phyloP scores from a whole-genome alignment of 1,284 basidiomycete species.

The Xanthoconium separans region DNA sequence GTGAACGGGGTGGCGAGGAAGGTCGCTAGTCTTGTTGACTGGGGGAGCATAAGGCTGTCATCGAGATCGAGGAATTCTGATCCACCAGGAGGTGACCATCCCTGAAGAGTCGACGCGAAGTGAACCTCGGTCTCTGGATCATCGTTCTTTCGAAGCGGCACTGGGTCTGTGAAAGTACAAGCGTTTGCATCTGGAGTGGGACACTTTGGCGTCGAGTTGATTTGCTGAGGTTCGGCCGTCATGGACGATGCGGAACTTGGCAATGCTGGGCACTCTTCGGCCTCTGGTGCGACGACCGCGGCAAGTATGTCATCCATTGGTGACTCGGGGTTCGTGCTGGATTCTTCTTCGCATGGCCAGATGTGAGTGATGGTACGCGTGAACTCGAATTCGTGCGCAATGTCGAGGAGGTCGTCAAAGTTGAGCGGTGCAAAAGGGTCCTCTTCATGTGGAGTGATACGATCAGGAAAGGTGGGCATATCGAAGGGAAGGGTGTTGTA shows the following conservation, averaged over 20 bases:
- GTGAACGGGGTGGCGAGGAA: neutral
- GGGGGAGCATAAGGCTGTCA: slow-evolving; percentile 12
- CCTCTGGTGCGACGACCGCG: slow-evolving; percentile 2
- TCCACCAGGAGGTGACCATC: slow-evolving; percentile 28
- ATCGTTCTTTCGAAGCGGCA: neutral
- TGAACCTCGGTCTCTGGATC: neutral
- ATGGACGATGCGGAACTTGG: neutral
- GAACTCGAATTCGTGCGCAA: slow-evolving; percentile 32
- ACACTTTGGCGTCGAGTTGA: neutral
- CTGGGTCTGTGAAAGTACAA: neutral
- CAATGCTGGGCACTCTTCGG: slow-evolving; percentile 7
- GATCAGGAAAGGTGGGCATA: neutral
- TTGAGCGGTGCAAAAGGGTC: slow-evolving; percentile 10
- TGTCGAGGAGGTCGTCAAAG: slow-evolving; percentile 33
- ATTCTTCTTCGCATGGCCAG: slow-evolving; percentile 25
- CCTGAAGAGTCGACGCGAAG: slow-evolving; percentile 13
- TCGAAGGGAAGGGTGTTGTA: slow-evolving; percentile 2
- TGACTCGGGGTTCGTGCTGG: slow-evolving; percentile 4
- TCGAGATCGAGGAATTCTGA: slow-evolving; percentile 28
- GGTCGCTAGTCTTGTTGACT: slow-evolving; percentile 5
- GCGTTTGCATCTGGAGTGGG: neutral
- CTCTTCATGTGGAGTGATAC: neutral
- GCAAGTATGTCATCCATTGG: slow-evolving; percentile 24
- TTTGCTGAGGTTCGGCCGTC: slow-evolving; percentile 1
- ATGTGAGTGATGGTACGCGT: slow-evolving; percentile 22